phyloP scores from a whole-genome alignment of 768 basidiomycete genomes.

The Podaxis rugospora region DNA sequence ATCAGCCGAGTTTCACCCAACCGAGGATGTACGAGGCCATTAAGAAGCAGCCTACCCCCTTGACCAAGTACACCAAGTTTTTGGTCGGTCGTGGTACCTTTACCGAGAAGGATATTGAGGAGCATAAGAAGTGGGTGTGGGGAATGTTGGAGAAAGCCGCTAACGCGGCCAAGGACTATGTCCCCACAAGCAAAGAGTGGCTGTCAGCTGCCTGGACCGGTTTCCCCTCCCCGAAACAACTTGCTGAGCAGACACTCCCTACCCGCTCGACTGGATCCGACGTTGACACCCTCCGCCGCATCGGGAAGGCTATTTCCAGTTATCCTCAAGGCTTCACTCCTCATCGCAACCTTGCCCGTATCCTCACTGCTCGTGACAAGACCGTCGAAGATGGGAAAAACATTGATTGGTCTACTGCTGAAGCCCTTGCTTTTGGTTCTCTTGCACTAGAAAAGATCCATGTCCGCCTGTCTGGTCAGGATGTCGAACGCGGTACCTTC shows the following conservation, averaged over 20 bases:
- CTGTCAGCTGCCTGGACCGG: slow-evolving; percentile 97
- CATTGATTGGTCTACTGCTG: slow-evolving; percentile 98
- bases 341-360: slow-evolving; percentile 93
- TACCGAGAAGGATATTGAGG: slow-evolving; percentile 93
- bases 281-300: slow-evolving; percentile 67
- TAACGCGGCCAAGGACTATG: slow-evolving; percentile 92
- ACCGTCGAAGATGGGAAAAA: slow-evolving; percentile 85
- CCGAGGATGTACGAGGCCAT: slow-evolving; percentile 99
- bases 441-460: slow-evolving; percentile 92
- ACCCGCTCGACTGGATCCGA: slow-evolving; percentile 82
- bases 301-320: slow-evolving; percentile 84
- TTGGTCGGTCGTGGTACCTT: slow-evolving; percentile 89
- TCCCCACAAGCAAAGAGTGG: slow-evolving; percentile 95
- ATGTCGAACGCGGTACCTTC: slow-evolving; percentile 98
- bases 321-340: slow-evolving; percentile 83
- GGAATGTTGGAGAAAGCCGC: slow-evolving; percentile 96
- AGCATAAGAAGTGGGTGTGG: slow-evolving; percentile 99
- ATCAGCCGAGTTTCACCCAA: slow-evolving; percentile 98
- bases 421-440: slow-evolving; percentile 93
- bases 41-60: slow-evolving; percentile 86
- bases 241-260: slow-evolving; percentile 91
- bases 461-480: slow-evolving; percentile 94
- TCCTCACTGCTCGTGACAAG: slow-evolving; percentile 83
- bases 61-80: slow-evolving; percentile 90
- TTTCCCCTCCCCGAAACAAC: slow-evolving; percentile 95